Evolutionary conservation across 768 basidiomycete species (phyloP).

Genomic region (Tylopilus sp.): DNA sequence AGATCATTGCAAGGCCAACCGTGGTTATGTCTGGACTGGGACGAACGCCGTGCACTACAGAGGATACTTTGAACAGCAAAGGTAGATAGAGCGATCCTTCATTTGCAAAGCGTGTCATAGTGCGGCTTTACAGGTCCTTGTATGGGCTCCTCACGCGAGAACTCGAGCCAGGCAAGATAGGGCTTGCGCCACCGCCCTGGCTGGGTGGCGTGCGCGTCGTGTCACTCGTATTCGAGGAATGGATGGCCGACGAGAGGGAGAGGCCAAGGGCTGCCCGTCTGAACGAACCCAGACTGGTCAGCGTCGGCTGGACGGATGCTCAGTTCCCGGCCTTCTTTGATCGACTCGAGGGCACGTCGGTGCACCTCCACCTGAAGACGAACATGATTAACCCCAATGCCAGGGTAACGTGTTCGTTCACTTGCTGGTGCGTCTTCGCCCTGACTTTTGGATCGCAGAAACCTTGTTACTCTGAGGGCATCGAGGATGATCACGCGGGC

Average conservation of each 20-base stretch:
- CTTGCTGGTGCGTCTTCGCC: not conserved
- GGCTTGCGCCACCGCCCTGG: conserved; percentile 33
- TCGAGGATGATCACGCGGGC: conserved; percentile 6
- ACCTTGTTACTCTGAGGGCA: conserved; percentile 18
- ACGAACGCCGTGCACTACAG: conserved; percentile 28
- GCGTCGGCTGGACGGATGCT: conserved; percentile 44
- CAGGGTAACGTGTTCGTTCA: conserved; percentile 20
- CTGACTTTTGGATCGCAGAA: conserved; percentile 5
- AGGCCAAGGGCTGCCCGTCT: conserved; percentile 30
- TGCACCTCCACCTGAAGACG: conserved; percentile 18
- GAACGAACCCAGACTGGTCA: conserved; percentile 33
- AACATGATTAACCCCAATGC: conserved; percentile 9
- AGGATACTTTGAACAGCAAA: conserved; percentile 47
- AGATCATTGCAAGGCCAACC: conserved; percentile 45
- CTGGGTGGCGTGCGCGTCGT: conserved; percentile 28
- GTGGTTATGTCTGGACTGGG: conserved; percentile 28
- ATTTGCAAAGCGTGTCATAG: not conserved
- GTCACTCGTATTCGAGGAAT: conserved; percentile 37
- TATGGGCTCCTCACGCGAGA: conserved; percentile 29
- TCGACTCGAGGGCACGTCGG: conserved; percentile 6
- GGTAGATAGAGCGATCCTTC: conserved; percentile 12
- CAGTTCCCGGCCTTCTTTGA: conserved; percentile 25
- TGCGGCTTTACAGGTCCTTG: conserved; percentile 24
- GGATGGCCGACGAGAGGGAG: conserved; percentile 34
- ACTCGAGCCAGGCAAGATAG: conserved; percentile 30